Base-by-base conservation (phyloP, 2,329 filamentous ascomycete genomes). In the Chrysoporthe deuterocubensis region DNA sequence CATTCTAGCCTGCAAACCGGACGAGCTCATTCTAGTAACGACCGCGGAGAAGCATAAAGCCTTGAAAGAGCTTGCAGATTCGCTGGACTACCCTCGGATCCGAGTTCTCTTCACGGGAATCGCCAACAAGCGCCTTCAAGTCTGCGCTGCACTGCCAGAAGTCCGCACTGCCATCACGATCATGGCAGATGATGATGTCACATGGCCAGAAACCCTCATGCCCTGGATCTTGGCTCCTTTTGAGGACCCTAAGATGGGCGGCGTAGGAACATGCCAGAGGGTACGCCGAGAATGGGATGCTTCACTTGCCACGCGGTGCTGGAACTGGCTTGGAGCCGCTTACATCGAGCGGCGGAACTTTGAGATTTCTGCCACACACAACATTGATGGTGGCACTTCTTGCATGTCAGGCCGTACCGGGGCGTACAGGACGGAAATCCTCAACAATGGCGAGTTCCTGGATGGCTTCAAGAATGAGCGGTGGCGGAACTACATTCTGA, bases 341-440 rank as follows among this genome's bases (percentile, higher is more conserved):
- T 98, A 98, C 79, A 91, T 98, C 71, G 92, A 97, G 79, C 89
- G 95, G 68, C 90, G 95, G 70, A 98, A 97, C 80, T 98, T 97
- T 77, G 95, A 98, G 79, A 97, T 96, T 76, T 96, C 94, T 60
- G 94, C 95, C 43, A 97, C 94, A 65, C 95, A 96, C 78, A 92
- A 95, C 81, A 91, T 97, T 63, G 95, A 98, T 77, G 95, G 95
- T 68, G 95, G 95, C 52, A 91, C 96, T n/a, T 96, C 95, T 13
- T 98, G 95, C 82, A 93, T 98, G 84, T 97, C 95, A 59, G 95
- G 95, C 67, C 90, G 95, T 56, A 97, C 94, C 18, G 94, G 95
- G 64, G 94, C 94, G 57, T 97, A 98, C 81, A 91, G 93, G 60
- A 93, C 93, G 11, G 89, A 92, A 76, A 97, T 98, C 71, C 84